These are phyloP conservation scores for Linum trigynum DNA, from an alignment of 345 rosid species.

Conservation along the genomic window DNA sequence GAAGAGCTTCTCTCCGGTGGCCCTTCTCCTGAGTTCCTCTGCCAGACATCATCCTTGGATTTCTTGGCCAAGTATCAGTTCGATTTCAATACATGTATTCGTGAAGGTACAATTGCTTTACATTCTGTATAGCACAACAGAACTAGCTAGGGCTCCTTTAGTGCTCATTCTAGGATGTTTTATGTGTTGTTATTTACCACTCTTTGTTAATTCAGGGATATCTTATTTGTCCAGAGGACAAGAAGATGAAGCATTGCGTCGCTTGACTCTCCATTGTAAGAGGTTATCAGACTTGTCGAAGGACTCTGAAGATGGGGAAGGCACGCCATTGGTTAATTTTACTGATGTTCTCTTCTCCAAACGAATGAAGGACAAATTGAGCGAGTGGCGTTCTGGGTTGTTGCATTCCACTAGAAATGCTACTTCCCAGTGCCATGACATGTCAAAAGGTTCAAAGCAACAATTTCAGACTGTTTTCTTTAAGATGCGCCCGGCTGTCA, in stretches of 20 bases:
- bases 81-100: constrained; percentile 77
- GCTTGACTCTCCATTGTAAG: constrained; percentile 19
- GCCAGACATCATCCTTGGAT: constrained; percentile 78
- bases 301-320: constrained; percentile 18
- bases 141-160: not conserved
- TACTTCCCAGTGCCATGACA: constrained; percentile 16
- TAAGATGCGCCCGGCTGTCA: constrained; percentile 64
- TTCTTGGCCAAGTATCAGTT: constrained; percentile 85
- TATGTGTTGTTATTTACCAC: constrained; percentile 24
- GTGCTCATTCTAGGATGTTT: not conserved
- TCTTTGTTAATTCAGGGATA: constrained; percentile 59
- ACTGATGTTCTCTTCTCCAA: constrained; percentile 63
- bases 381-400: constrained; percentile 52
- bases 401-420: constrained; percentile 26
- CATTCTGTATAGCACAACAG: not conserved
- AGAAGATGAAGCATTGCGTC: constrained; percentile 48
- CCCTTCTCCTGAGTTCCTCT: constrained; percentile 60
- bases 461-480: constrained; percentile 49
- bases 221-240: constrained; percentile 86
- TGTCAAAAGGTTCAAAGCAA: constrained; percentile 22
- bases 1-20: constrained; percentile 45
- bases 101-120: constrained; percentile 40
- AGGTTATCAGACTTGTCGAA: constrained; percentile 12
- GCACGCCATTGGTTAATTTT: constrained; percentile 32
- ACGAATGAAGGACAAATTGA: constrained; percentile 61